These are phyloP conservation scores for Thraustochytrium sp. DNA, from an alignment of 352 stramenopile genomes.

Conservation along the genomic window DNA sequence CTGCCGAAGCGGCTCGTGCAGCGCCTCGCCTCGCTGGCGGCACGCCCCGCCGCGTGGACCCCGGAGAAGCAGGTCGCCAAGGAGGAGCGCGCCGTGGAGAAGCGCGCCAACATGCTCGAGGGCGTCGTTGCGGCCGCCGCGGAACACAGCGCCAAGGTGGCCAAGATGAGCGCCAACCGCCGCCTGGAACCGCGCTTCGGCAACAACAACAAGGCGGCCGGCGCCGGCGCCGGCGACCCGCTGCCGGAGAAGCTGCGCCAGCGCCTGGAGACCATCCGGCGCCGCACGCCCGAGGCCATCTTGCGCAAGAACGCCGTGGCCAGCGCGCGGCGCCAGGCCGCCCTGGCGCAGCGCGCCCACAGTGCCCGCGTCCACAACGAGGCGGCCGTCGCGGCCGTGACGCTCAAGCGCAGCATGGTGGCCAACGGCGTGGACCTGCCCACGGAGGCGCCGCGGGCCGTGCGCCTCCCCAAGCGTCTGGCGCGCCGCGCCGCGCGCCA, in stretches of 20 bases:
- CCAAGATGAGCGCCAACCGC: background rate
- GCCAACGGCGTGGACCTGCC: background rate
- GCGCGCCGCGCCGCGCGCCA: background rate
- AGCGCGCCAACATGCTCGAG: slow-evolving; percentile 10
- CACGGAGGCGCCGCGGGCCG: background rate
- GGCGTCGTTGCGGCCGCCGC: background rate
- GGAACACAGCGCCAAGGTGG: slow-evolving; percentile 12
- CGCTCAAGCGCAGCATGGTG: slow-evolving; percentile 7
- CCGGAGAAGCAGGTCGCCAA: background rate
- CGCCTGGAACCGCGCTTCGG: background rate
- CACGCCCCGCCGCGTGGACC: background rate
- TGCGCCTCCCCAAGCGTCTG: background rate
- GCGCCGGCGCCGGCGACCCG: too few relatives aligned
- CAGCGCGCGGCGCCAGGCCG: background rate
- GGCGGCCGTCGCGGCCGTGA: background rate
- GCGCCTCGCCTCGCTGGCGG: background rate
- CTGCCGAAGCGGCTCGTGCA: background rate
- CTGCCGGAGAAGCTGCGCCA: slow-evolving; percentile 13
- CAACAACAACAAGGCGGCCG: background rate
- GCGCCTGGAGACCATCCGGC: background rate
- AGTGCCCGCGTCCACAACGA: background rate
- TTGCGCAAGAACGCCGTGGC: slow-evolving; percentile 34
- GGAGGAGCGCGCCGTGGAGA: background rate
- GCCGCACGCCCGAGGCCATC: slow-evolving; percentile 30
- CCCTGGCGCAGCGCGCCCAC: background rate